Conservation (phyloP, 2,329 filamentous ascomycete species). For the Colletotrichum sojae region DNA sequence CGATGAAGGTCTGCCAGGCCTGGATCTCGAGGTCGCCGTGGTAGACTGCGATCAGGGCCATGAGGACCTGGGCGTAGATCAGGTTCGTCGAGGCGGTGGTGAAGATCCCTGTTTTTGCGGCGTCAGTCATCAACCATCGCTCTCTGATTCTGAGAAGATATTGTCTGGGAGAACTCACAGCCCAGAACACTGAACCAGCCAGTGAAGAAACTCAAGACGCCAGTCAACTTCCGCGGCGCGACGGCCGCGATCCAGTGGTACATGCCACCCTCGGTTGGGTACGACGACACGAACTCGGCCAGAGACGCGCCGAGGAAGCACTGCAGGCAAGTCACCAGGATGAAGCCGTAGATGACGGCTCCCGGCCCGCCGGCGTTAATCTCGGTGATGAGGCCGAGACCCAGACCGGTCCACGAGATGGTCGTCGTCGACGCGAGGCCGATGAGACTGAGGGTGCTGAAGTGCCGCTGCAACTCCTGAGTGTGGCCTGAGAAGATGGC, state of each 20-base stretch:
- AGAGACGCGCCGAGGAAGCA: constrained; percentile 61
- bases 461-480: constrained; percentile 64
- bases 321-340: constrained; percentile 62
- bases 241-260: constrained; percentile 66
- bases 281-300: constrained; percentile 63
- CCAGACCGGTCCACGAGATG: constrained; percentile 64
- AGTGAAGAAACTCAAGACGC: constrained; percentile 59
- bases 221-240: constrained; percentile 55
- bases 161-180: constrained; percentile 42
- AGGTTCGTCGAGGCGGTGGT: constrained; percentile 60
- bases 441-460: constrained; percentile 62
- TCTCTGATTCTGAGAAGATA: too few relatives aligned
- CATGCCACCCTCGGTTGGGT: constrained; percentile 64
- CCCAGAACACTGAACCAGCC: constrained; percentile 60
- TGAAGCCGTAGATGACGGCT: constrained; percentile 65
- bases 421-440: constrained; percentile 65
- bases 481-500: constrained; percentile 55
- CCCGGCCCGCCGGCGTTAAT: constrained; percentile 64
- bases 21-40: constrained; percentile 55
- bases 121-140: not conserved
- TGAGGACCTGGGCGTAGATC: constrained; percentile 58
- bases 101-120: constrained; percentile 54
- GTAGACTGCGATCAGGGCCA: constrained; percentile 59
- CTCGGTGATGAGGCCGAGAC: constrained; percentile 60
- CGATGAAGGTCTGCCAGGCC: constrained; percentile 64